Base-by-base conservation (phyloP, 2,329 filamentous ascomycete species). In the Cladobotryum mycophilum region DNA sequence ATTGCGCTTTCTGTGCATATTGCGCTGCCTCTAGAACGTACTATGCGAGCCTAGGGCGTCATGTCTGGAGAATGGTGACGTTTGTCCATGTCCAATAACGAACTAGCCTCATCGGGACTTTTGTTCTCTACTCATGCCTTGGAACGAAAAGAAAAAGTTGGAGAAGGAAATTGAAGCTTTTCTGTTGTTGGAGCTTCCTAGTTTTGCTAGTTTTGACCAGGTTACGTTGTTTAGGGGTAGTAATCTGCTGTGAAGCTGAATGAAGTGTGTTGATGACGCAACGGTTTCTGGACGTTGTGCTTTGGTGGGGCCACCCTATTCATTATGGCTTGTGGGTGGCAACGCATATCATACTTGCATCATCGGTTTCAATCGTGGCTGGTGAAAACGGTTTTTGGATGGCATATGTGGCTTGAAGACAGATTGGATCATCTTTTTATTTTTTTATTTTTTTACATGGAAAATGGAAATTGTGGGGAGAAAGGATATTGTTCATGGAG, bases 241-340 rank as follows among this genome's bases (percentile, higher is more conserved):
- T 6, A 30, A 43, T 6, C 41, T 18, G 41, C 12, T 11, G 25
- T 43, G 41, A 18, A n/a, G 7, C 36, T 8, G 49, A 44, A 43
- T 47, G 45, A 47, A 5, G 40, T 34, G 47, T 8, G 22, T 44
- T 34, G 20, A 52, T 52, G 50, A 52, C 50, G 50, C 50, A 44
- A 25, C 8, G 8, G 18, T n/a, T 14, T 38, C 36, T n/a, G 18
- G 12, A 20, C 5, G 20, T 20, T 17, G 46, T 25, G 25, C 20
- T 30, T 30, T 45, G 40, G 41, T 37, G 49, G 30, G 14, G 35
- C 20, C 46, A 45, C 17, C 14, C 46, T 35, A 48, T 48, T 43
- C 42, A 30, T 20, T 20, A 25, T 6, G 20, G 20, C 20, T 20
- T 20, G 20, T 20, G 20, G n/a, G 25, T 30, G 25, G 25, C 25